A percentile compares a stretch with the other conserved stretches of the same genome.
Conservation (phyloP, 2,329 filamentous ascomycete species). For the Tolypocladium cylindrosporum region DNA sequence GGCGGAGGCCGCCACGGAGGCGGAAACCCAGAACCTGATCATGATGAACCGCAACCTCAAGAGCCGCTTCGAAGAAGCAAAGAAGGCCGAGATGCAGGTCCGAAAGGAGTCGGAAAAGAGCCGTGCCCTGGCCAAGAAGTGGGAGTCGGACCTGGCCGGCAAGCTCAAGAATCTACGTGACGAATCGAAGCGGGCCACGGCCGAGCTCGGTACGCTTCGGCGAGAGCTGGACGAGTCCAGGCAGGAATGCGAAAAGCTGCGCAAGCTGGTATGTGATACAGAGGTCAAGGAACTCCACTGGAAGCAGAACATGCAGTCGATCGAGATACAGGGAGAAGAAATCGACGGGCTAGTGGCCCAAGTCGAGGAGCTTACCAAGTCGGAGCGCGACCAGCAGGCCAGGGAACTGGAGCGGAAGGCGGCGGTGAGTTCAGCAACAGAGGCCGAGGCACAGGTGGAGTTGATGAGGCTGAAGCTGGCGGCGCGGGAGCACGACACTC, state of each 20-base stretch:
- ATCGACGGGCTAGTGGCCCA: slow-evolving; percentile 49
- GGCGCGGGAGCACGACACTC: slow-evolving; percentile 37
- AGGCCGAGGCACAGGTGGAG: slow-evolving; percentile 49
- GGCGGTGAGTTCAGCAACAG: slow-evolving; percentile 46
- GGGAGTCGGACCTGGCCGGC: slow-evolving; percentile 60
- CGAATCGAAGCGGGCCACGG: slow-evolving; percentile 55
- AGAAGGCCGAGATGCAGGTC: slow-evolving; percentile 57
- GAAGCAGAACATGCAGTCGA: slow-evolving; percentile 53
- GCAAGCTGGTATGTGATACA: slow-evolving; percentile 53
- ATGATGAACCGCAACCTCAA: slow-evolving; percentile 67
- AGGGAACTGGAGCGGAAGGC: slow-evolving; percentile 50
- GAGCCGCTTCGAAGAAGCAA: slow-evolving; percentile 62
- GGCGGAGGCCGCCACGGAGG: slow-evolving; percentile 66
- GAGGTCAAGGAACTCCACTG: slow-evolving; percentile 59
- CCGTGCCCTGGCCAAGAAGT: slow-evolving; percentile 64
- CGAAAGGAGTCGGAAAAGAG: slow-evolving; percentile 65
- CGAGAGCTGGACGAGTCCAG: slow-evolving; percentile 47
- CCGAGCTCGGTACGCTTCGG: slow-evolving; percentile 45
- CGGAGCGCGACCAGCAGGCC: slow-evolving; percentile 53
- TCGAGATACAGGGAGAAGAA: slow-evolving; percentile 51
- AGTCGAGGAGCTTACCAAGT: slow-evolving; percentile 48
- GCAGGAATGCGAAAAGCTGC: slow-evolving; percentile 54
- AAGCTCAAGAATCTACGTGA: slow-evolving; percentile 59
- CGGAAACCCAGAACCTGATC: slow-evolving; percentile 72
- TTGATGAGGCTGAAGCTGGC: slow-evolving; percentile 48